Evolutionary conservation across 768 basidiomycete genomes (phyloP).

Genomic region (Leccinum obscurum): DNA sequence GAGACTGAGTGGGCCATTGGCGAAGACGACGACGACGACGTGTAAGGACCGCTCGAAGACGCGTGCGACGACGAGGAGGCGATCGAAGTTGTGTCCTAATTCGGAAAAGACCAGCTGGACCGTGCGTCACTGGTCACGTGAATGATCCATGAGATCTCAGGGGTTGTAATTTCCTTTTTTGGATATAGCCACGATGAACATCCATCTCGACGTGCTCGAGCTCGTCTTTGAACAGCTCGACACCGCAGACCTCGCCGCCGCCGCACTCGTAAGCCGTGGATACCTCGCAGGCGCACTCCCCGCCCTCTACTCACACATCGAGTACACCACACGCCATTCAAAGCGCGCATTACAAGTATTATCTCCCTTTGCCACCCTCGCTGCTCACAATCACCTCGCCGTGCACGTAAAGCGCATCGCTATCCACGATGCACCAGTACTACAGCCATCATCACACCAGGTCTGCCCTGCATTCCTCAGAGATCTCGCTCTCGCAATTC

Average conservation of each 20-base stretch:
- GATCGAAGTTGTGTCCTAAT: constrained; percentile 21
- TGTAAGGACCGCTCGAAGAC: constrained; percentile 7
- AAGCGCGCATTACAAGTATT: constrained; percentile 50
- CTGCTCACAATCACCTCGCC: constrained; percentile 51
- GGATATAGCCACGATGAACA: constrained; percentile 46
- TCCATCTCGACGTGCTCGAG: constrained; percentile 73
- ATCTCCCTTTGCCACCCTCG: constrained; percentile 63
- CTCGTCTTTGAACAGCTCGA: constrained; percentile 58
- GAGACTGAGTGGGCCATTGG: constrained; percentile 30
- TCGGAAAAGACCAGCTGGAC: constrained; percentile 18
- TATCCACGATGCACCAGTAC: constrained; percentile 46
- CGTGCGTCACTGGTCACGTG: constrained; percentile 25
- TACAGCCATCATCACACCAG: constrained; percentile 31
- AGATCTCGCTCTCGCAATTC: constrained; percentile 51
- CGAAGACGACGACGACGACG: constrained; percentile 4
- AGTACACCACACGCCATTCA: constrained; percentile 54
- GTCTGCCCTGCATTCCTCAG: constrained; percentile 49
- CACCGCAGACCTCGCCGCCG: constrained; percentile 53
- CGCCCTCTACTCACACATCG: constrained; percentile 56
- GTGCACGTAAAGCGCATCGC: constrained; percentile 63
- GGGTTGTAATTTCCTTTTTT: constrained; percentile 9
- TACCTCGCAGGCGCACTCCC: constrained; percentile 68
- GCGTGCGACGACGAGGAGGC: constrained; percentile 25
- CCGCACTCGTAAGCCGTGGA: constrained; percentile 63
- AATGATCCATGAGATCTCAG: neutral